A percentile compares a stretch with the other conserved stretches of the same genome.
phyloP scores from a whole-genome alignment of 2,329 filamentous ascomycete species.

The Microdochium bolleyi region DNA sequence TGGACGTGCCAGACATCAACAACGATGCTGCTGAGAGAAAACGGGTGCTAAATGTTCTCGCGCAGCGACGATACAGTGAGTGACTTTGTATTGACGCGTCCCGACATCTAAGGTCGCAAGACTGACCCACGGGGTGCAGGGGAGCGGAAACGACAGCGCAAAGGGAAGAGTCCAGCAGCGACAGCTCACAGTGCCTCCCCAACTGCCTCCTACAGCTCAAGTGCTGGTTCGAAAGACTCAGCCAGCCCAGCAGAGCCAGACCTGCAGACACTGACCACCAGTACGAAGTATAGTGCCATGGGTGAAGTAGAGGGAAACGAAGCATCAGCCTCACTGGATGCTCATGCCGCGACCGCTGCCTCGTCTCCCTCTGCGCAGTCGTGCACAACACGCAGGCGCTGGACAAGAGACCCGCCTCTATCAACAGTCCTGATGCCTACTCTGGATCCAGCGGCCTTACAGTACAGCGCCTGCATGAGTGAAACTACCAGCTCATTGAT shows the following conservation, averaged over 20 bases:
- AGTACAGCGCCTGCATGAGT: background rate
- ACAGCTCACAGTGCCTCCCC: background rate
- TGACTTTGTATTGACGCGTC: background rate
- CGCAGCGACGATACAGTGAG: conserved; percentile 44
- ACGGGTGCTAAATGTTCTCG: conserved; percentile 43
- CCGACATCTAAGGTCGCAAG: conserved; percentile 5
- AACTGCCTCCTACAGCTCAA: too few species aligned
- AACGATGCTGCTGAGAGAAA: conserved; percentile 45
- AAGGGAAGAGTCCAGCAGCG: background rate
- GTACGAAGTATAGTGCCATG: too few species aligned
- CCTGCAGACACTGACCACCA: too few species aligned
- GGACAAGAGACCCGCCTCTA: background rate
- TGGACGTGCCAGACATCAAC: conserved; percentile 38
- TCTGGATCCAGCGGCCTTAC: background rate
- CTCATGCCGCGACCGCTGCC: too few species aligned
- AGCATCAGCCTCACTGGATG: too few species aligned
- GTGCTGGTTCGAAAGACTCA: too few species aligned
- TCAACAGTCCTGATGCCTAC: background rate
- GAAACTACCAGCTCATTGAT: background rate
- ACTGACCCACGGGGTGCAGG: background rate
- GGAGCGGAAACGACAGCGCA: background rate
- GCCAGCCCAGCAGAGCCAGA: too few species aligned
- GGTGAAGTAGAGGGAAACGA: too few species aligned
- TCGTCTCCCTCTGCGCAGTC: background rate
- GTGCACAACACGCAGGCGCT: background rate